These are phyloP conservation scores for Coemansia sp. DNA, from an alignment of 192 early-diverging fungal species.

Conservation along the genomic window DNA sequence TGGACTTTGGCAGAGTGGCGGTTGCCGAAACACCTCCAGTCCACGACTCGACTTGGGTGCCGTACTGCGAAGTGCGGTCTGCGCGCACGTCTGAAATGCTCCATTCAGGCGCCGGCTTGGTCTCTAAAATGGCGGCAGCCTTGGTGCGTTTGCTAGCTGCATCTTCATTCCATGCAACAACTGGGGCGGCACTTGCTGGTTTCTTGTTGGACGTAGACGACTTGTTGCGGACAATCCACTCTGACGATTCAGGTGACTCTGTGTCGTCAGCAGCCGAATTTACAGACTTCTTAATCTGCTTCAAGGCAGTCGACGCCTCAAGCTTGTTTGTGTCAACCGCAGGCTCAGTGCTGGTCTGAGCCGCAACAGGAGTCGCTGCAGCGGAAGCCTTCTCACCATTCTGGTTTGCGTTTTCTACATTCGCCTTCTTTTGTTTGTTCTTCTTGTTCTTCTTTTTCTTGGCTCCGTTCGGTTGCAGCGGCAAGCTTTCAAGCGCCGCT, in stretches of 20 bases:
- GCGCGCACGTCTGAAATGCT: conserved; percentile 26
- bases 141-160: conserved; percentile 53
- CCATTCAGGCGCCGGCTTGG: conserved; percentile 53
- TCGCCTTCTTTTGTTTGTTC: conserved; percentile 41
- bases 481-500: conserved; percentile 10
- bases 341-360: background rate
- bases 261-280: background rate
- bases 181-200: conserved; percentile 22
- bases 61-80: conserved; percentile 55
- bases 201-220: conserved; percentile 35
- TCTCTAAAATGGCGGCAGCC: conserved; percentile 50
- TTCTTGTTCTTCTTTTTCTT: conserved; percentile 39
- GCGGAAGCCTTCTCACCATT: background rate
- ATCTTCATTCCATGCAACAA: conserved; percentile 49
- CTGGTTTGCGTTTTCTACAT: background rate
- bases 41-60: conserved; percentile 57
- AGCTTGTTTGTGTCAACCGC: background rate
- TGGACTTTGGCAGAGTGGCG: conserved; percentile 30
- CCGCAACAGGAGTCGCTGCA: background rate
- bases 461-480: background rate
- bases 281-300: background rate
- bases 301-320: background rate
- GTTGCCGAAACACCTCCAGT: conserved; percentile 42
- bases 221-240: conserved; percentile 41
- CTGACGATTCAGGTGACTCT: conserved; percentile 3